Evolutionary conservation across 2,329 filamentous ascomycete genomes (phyloP), one percentile per base, ranked within the genome.

Genomic region (Xylaria sp.): DNA sequence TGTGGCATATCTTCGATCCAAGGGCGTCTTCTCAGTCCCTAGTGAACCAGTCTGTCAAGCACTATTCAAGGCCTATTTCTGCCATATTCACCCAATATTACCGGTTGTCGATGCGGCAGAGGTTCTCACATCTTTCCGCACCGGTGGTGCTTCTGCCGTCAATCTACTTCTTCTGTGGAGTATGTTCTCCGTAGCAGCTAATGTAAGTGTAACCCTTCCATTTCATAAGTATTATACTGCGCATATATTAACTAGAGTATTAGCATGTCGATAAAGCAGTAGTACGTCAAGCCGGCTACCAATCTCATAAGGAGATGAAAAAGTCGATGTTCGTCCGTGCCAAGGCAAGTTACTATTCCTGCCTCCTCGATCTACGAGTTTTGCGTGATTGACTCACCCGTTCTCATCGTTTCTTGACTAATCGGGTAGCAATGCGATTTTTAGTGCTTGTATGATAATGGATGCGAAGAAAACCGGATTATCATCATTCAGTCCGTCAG

Each of bases 91-190:
- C 73, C 79, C 80, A 15, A 76, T 80, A 39, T 71, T 81, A 51
- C 81, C 81, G 13, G 76, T 82, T 25, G 68, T 82, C 23, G 80
- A 82, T 59, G 76, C 69, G 9, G 71, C 74, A 4, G 55, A 66
- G 0, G 78, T 82, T 39, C 63, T 81, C 37, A 63, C 73, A 8
- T 72, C 73, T 20, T 76, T 80, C 44, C 74, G 73, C 20, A 65
- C 69, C 57, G 75, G 76, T 18, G 75, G 76, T 20, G 69, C 74
- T 13, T 70, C 74, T 20, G 73, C 76, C 15, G 78, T 79, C 44
- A 82, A 81, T 60, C 23, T 81, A 3, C 67, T 82, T 20, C 71
- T 83, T 1, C 70, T 83, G 12, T 82, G 81, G 80, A 80, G 79
- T 57, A 74, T 82, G 12, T 81, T 81, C 59, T 81, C 80, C 44